Evolutionary conservation across 768 basidiomycete species (phyloP), one percentile per base, ranked within the genome.

Genomic region (Tricholoma saponaceum): DNA sequence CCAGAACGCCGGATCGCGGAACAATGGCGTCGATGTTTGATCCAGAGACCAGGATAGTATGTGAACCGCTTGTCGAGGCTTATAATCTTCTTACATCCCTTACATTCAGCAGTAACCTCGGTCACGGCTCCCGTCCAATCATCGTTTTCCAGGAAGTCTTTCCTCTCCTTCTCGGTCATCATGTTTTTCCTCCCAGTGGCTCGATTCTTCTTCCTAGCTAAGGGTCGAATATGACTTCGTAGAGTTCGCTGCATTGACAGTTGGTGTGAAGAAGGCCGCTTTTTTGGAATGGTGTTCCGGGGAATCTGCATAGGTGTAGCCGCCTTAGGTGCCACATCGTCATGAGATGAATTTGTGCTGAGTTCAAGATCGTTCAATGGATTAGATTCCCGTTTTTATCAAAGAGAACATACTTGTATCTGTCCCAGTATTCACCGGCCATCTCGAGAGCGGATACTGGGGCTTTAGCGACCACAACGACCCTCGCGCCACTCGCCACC

Each of bases 31-130:
- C 55, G 65, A 54, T 73, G 72, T 57, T 73, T 73, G 51, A 51
- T 35, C 72, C 72, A 73, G 7, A 73, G 39, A 6, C 72, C 72
- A 14, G 72, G 70, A 41, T 73, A 74, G 60, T 74, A 74, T 23
- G 58, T 52, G 2, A 67, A 71, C 43, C 72, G 55, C 54, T 70
- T 71, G 47, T 73, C 73, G 13, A 73, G 67, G 44, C 70, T 71
- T 39, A 73, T 74, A 16, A 56, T 60, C 56, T 51, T 72, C 30
- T 51, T 10, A 30, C 73, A 73, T 28, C 66, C 73, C 9, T 33
- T 46, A 43, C 72, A 73, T 3, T 59, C 52, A 3, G 73, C 72
- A n/a, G 20, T 41, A 23, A 39, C 41, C 23, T 51, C 37, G 14
- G 35, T 52, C n/a, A 58, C 39, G 13, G 22, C 20, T 20, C 25